Evolutionary conservation across 2,329 filamentous ascomycete genomes (phyloP).

Genomic region (Diaporthe velutina): DNA sequence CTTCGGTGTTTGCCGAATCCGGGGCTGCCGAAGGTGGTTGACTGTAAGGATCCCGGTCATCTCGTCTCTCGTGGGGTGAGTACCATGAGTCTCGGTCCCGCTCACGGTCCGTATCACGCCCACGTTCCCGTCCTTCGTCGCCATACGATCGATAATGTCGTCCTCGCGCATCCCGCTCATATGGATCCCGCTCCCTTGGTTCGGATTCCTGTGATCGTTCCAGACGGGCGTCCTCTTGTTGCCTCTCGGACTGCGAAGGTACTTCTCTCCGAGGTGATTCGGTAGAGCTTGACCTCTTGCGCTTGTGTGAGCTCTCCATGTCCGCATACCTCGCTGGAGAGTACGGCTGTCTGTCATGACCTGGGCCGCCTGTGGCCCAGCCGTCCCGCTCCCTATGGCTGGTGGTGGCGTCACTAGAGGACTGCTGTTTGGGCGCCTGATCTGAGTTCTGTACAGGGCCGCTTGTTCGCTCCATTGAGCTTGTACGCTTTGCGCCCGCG

Average conservation of each 20-base stretch:
- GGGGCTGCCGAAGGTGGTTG: conserved; percentile 60
- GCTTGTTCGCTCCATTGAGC: conserved; percentile 51
- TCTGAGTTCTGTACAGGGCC: conserved; percentile 41
- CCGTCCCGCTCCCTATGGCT: conserved; percentile 54
- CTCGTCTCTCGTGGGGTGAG: conserved; percentile 56
- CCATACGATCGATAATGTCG: conserved; percentile 60
- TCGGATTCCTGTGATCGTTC: conserved; percentile 42
- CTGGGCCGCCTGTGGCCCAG: conserved; percentile 53
- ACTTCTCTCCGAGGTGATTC: conserved; percentile 59
- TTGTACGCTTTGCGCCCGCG: conserved; percentile 47
- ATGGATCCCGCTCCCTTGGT: conserved; percentile 41
- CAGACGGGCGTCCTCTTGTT: conserved; percentile 48
- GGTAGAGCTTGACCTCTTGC: conserved; percentile 77
- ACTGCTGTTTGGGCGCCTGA: conserved; percentile 42
- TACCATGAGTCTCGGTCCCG: conserved; percentile 64
- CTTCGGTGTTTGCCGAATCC: conserved; percentile 61
- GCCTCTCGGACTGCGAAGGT: conserved; percentile 47
- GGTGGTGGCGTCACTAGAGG: conserved; percentile 45
- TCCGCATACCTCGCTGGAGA: conserved; percentile 57
- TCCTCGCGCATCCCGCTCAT: conserved; percentile 40
- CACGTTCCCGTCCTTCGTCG: conserved; percentile 61
- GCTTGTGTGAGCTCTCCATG: conserved; percentile 68
- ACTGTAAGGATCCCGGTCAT: conserved; percentile 61
- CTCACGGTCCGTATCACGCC: conserved; percentile 48
- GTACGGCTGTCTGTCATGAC: conserved; percentile 57